Evolutionary conservation across 2,329 filamentous ascomycete genomes (phyloP).

Genomic region (Phialocephala sp.): DNA sequence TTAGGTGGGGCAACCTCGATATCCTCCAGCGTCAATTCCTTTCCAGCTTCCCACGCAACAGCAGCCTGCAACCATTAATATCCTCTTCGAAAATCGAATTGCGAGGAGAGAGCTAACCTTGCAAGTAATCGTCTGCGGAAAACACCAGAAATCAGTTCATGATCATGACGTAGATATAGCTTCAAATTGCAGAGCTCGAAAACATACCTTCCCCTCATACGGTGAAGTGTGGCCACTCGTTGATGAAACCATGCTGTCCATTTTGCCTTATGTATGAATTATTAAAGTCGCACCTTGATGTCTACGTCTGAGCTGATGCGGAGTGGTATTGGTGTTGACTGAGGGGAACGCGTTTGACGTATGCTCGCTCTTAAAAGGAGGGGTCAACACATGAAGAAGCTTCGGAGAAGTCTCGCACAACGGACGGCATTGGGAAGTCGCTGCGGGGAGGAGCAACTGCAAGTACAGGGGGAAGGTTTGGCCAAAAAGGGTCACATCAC

Average conservation of each 20-base stretch:
- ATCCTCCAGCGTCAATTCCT: conserved; percentile 87
- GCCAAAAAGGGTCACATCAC: conserved; percentile 9
- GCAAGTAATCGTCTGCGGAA: conserved; percentile 42
- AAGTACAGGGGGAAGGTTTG: conserved; percentile 6
- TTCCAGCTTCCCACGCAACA: conserved; percentile 95
- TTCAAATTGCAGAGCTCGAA: not conserved
- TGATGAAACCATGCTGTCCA: conserved; percentile 12
- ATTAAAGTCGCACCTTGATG: conserved; percentile 5
- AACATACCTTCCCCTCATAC: conserved; percentile 23
- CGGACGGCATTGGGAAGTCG: not conserved
- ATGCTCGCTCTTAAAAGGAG: conserved; percentile 7
- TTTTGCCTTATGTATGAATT: conserved; percentile 12
- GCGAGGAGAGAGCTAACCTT: conserved; percentile 38
- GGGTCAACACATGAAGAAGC: not conserved
- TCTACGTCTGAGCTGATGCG: conserved; percentile 5
- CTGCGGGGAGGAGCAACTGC: not conserved
- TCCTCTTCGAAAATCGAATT: conserved; percentile 4
- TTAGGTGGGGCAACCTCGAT: conserved; percentile 88
- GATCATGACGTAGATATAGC: conserved; percentile 16
- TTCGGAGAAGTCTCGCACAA: conserved; percentile 4
- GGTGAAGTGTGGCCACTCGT: conserved; percentile 10
- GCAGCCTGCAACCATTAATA: conserved; percentile 65
- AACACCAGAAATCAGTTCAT: conserved; percentile 18
- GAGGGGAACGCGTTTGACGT: conserved; percentile 9
- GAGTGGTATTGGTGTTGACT: not conserved